These are phyloP conservation scores for Sphagnum magellanicum DNA, from an alignment of 228 moss, liverwort and hornwort species.

Conservation along the genomic window DNA sequence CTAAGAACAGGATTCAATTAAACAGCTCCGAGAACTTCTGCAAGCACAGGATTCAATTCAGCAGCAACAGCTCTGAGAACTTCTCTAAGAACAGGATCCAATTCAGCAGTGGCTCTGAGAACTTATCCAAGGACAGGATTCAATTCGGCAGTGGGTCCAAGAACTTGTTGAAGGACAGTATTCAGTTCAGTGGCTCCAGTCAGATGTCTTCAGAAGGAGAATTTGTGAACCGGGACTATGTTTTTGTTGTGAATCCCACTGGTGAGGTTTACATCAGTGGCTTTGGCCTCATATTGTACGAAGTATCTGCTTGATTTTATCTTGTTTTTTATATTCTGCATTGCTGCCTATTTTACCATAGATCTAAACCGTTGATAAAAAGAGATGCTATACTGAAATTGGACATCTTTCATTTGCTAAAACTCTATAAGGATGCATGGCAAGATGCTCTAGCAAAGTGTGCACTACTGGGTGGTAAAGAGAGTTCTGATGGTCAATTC, in stretches of 20 bases:
- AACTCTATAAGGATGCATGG: not conserved
- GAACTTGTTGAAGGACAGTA: too few relatives aligned
- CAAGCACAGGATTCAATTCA: too few relatives aligned
- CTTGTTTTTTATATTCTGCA: too few relatives aligned
- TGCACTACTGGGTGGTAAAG: not conserved
- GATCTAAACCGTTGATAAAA: not conserved
- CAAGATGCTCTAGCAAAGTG: not conserved
- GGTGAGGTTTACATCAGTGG: conserved; percentile 1
- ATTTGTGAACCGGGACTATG: conserved; percentile 57
- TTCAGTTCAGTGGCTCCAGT: not conserved
- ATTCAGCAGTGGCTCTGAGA: too few relatives aligned
- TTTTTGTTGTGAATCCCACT: conserved; percentile 84
- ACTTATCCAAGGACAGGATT: too few relatives aligned
- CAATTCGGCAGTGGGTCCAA: too few relatives aligned
- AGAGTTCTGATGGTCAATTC: not conserved
- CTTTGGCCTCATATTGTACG: not conserved
- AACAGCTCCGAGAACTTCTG: too few relatives aligned
- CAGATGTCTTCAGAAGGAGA: conserved; percentile 33
- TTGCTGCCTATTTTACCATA: not conserved
- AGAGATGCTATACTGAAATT: not conserved
- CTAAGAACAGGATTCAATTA: too few relatives aligned
- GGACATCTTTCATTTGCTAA: not conserved
- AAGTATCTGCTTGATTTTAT: too few relatives aligned
- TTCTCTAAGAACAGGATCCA: too few relatives aligned
- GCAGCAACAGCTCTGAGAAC: too few relatives aligned